Conservation (phyloP, 176 grass and related monocot genomes). For the Luzula sylvatica region DNA sequence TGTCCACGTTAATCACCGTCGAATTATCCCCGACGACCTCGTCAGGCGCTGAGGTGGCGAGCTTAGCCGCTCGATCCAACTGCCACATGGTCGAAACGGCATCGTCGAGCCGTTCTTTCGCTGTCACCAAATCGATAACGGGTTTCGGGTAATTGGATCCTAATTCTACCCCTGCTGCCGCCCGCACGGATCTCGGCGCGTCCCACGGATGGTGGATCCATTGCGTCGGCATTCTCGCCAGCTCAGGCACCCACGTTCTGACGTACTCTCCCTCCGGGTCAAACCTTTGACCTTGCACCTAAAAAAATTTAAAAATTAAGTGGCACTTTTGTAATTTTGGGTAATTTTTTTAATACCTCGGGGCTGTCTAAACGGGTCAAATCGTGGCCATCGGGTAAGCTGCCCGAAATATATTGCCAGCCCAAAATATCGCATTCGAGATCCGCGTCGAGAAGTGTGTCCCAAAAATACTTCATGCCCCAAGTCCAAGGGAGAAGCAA, state of each 20-base stretch:
- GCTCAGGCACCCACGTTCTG: conserved; percentile 91
- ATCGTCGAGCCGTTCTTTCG: conserved; percentile 67
- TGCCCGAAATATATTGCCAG: conserved; percentile 96
- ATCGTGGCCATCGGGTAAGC: conserved; percentile 92
- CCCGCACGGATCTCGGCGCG: conserved; percentile 60
- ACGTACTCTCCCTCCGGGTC: conserved; percentile 82
- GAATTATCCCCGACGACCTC: conserved; percentile 89
- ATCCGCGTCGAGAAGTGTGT: conserved; percentile 85
- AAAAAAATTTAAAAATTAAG: conserved; percentile 9
- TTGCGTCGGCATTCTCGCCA: conserved; percentile 75
- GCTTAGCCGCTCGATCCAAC: conserved; percentile 59
- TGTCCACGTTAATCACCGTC: conserved; percentile 29
- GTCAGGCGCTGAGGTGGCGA: conserved; percentile 26
- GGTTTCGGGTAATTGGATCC: conserved; percentile 82
- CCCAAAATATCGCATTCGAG: conserved; percentile 91
- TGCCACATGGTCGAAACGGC: conserved; percentile 81
- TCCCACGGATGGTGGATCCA: conserved; percentile 94
- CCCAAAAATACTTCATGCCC: conserved; percentile 99
- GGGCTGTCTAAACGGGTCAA: conserved; percentile 76
- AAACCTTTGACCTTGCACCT: conserved; percentile 83
- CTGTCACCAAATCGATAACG: conserved; percentile 52
- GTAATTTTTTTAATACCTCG: conserved; percentile 39
- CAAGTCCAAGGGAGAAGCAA: conserved; percentile 81
- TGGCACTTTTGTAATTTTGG: too few species aligned
- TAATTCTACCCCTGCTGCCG: conserved; percentile 76